Evolutionary conservation across 306 rosid species (phyloP), one percentile per base, ranked within the genome.

Genomic region (Cucurbita moschata): DNA sequence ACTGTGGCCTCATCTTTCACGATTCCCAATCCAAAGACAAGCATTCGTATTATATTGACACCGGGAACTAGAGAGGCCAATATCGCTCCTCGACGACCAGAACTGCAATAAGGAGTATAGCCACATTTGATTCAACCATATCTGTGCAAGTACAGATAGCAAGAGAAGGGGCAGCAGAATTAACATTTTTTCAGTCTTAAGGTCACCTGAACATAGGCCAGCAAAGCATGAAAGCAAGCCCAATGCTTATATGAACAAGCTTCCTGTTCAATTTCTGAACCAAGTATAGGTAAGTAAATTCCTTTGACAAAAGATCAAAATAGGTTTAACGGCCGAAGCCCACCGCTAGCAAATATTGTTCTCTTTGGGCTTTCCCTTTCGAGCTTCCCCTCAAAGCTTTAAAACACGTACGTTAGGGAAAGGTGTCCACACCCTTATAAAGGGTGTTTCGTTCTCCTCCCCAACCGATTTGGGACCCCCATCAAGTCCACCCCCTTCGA

Each of bases 141-240:
- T 49, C 13, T 15, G 46, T 75, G 21, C 43, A 19, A 51, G 15
- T 74, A 18, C 4, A 30, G 12, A 2, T 1, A 23, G 46, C 8
- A 60, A 38, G 50, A n/a, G 46, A 49, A 60, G 58, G 57, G 15
- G 55, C 57, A 56, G 55, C 57, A 56, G 79, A 66, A 47, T 2
- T 51, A 63, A 46, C 39, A 18, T 65, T 49, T 56, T 56, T 64
- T 57, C 67, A 76, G 61, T 57, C 74, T 30, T 19, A 71, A 70
- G 55, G 75, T 80, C 83, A 91, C 99, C 96, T 86, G 89, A 85
- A 94, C 53, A 94, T 77, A 12, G 99, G 99, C 97, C 99, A 94
- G 86, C 96, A 91, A 61, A 94, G 88, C 88, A 91, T 89, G 89
- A 94, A 94, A 49, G 76, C 71, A 49, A 91, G 91, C 70, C 97